These are phyloP conservation scores for Oidiodendron maius DNA, from an alignment of 495 filamentous ascomycete species.

Conservation along the genomic window DNA sequence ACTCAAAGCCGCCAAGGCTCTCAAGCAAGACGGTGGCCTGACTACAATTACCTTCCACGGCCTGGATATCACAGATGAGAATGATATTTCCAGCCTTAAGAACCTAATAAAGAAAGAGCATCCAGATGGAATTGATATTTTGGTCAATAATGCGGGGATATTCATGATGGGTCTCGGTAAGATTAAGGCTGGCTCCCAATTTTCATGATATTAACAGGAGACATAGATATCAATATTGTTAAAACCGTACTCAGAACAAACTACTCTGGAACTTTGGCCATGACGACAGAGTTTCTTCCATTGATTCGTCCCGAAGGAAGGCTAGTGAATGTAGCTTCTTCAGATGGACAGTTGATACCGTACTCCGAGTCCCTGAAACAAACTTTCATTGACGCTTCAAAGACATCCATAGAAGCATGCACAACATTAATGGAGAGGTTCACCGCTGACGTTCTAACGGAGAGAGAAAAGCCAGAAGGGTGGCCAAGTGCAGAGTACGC, in stretches of 20 bases:
- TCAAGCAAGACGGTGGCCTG: constrained; percentile 34
- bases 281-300: constrained; percentile 34
- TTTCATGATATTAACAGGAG: background rate
- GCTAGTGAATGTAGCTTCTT: constrained; percentile 41
- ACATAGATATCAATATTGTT: constrained; percentile 38
- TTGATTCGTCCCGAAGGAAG: constrained; percentile 33
- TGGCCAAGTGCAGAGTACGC: constrained; percentile 41
- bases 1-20: constrained; percentile 34
- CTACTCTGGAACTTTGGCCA: constrained; percentile 41
- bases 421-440: constrained; percentile 39
- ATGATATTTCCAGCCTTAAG: constrained; percentile 33
- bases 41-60: constrained; percentile 33
- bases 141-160: constrained; percentile 42
- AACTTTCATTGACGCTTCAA: constrained; percentile 27
- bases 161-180: constrained; percentile 30
- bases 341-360: constrained; percentile 32
- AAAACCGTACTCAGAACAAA: constrained; percentile 38
- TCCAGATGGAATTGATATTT: constrained; percentile 39
- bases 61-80: constrained; percentile 36
- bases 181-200: background rate
- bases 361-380: constrained; percentile 30
- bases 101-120: constrained; percentile 36
- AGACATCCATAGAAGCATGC: constrained; percentile 28
- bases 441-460: constrained; percentile 29
- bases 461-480: constrained; percentile 34